These are phyloP conservation scores for Syzygium aromaticum DNA, from an alignment of 345 rosid species.

Conservation along the genomic window DNA sequence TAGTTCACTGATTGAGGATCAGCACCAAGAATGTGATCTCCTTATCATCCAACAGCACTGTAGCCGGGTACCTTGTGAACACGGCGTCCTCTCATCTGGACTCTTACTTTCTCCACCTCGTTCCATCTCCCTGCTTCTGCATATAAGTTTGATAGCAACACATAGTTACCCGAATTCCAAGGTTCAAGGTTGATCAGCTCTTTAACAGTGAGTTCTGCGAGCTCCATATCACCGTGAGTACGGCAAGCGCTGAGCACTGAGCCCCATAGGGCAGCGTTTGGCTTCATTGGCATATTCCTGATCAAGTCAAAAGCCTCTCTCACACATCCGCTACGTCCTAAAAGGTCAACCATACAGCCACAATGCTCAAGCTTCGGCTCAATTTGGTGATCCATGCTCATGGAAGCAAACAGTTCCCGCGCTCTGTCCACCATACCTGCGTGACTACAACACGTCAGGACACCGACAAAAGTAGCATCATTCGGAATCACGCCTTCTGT, in stretches of 20 bases:
- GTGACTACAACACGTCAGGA: slow-evolving; percentile 12
- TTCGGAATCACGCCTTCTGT: slow-evolving; percentile 1
- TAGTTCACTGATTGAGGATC: background rate
- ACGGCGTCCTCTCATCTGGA: slow-evolving; percentile 1
- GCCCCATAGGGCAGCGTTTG: slow-evolving; percentile 10
- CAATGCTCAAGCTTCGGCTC: slow-evolving; percentile 11
- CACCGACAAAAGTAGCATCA: slow-evolving; percentile 3
- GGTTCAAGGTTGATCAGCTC: slow-evolving; percentile 11
- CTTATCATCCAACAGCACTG: background rate
- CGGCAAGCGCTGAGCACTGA: slow-evolving; percentile 10
- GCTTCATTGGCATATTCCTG: background rate
- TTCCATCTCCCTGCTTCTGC: slow-evolving; percentile 9
- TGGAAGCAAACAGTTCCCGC: slow-evolving; percentile 4
- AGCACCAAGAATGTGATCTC: background rate
- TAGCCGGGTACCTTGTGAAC: background rate
- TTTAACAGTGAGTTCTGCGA: slow-evolving; percentile 4
- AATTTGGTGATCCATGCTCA: background rate
- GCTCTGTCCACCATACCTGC: slow-evolving; percentile 7
- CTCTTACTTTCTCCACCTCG: slow-evolving; percentile 8
- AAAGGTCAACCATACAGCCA: slow-evolving; percentile 10
- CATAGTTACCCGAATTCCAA: slow-evolving; percentile 7
- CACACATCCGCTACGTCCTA: slow-evolving; percentile 7
- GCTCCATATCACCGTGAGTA: slow-evolving; percentile 4
- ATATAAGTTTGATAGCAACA: slow-evolving; percentile 9
- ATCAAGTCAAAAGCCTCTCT: slow-evolving; percentile 11